Evolutionary conservation across 106 monocot genomes (phyloP), one percentile per base, ranked within the genome.

Genomic region (Amphibolis antarctica): DNA sequence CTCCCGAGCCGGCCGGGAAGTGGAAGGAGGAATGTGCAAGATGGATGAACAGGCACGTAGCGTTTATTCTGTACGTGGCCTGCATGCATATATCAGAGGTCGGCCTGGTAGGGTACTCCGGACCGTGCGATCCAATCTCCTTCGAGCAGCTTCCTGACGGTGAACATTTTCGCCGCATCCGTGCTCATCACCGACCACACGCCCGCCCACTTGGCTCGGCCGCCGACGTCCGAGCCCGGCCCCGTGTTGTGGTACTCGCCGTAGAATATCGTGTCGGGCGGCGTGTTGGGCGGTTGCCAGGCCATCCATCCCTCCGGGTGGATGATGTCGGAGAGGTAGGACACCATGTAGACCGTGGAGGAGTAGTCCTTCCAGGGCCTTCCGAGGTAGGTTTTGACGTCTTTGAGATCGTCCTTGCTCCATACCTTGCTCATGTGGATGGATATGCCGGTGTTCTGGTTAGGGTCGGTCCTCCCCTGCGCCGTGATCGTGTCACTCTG

Each of bases 211-310:
- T 14, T 46, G 14, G 75, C 75, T 21, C 80, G 14, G 6, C 62
- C 55, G 12, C 1, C 28, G 5, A 56, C 26, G 1, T 5, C 5
- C 10, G 75, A 14, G 46, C 80, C 80, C 0, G 44, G 61, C 18
- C 80, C 80, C 1, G 12, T 60, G 45, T 80, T 80, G 57, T 23
- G 19, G 42, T 62, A 75, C 75, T 80, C 80, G 18, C 56, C 75
- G 63, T 71, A 75, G 46, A 64, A 71, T 43, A 75, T 71, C 56
- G 74, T 71, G 23, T 36, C 42, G 3, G 75, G 71, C 7, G 73
- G 69, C 46, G 43, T 54, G 5, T 25, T 12, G n/a, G 25, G 26
- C 5, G 48, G 15, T 14, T 28, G 9, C 66, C 61, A 71, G 31
- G 66, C 47, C 65, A 71, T 0, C 65, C 65, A 65, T 3, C 65